phyloP scores from a whole-genome alignment of 2,329 filamentous ascomycete genomes.

The Pseudopithomyces maydicus region DNA sequence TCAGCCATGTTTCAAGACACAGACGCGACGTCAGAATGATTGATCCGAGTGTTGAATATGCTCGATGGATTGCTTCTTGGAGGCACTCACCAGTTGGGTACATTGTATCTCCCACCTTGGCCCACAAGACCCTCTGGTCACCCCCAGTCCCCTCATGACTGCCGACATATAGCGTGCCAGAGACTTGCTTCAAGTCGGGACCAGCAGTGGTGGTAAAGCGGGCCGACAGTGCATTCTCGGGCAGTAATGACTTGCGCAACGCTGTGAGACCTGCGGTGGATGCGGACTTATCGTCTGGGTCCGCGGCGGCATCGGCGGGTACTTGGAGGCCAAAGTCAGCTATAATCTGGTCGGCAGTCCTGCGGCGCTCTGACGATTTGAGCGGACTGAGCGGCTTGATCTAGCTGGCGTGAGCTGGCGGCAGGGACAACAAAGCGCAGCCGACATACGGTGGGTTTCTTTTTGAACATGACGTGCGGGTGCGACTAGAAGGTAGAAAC shows the following conservation, averaged over 20 bases:
- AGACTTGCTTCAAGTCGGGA: slow-evolving; percentile 64
- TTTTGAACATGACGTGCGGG: slow-evolving; percentile 62
- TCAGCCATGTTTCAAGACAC: slow-evolving; percentile 2
- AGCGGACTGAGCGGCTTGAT: slow-evolving; percentile 71
- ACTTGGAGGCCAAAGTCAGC: slow-evolving; percentile 61
- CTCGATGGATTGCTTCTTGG: not conserved
- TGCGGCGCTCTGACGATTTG: slow-evolving; percentile 69
- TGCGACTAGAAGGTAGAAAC: not conserved
- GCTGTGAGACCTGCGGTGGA: slow-evolving; percentile 53
- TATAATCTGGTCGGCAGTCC: slow-evolving; percentile 71
- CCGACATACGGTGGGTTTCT: slow-evolving; percentile 61
- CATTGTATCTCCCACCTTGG: slow-evolving; percentile 63
- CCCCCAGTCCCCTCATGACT: slow-evolving; percentile 56
- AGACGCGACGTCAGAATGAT: too few relatives aligned
- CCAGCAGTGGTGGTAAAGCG: slow-evolving; percentile 70
- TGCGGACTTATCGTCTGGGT: slow-evolving; percentile 50
- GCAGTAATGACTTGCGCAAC: slow-evolving; percentile 64
- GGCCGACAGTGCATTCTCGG: slow-evolving; percentile 66
- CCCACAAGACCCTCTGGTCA: slow-evolving; percentile 68
- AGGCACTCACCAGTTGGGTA: slow-evolving; percentile 50
- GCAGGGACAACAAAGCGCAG: not conserved
- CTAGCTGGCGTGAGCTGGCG: slow-evolving; percentile 39
- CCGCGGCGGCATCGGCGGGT: slow-evolving; percentile 44
- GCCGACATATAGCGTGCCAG: slow-evolving; percentile 69
- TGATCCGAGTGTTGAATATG: not conserved